phyloP scores from a whole-genome alignment of 1,139 yeast species.

The Candida glucosophila region DNA sequence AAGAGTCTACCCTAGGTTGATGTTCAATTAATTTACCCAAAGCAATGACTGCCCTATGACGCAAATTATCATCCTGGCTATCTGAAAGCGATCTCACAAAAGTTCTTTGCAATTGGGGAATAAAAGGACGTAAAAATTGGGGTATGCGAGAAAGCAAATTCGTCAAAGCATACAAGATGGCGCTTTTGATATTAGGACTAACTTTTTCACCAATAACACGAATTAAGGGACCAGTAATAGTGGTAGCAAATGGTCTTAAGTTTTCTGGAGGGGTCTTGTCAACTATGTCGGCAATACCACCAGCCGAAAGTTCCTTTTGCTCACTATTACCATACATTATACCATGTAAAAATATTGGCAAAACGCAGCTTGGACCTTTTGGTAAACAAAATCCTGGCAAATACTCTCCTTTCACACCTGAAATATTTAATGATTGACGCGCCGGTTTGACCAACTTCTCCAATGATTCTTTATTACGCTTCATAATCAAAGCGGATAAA shows the following conservation, averaged over 20 bases:
- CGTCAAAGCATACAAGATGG: slow-evolving; percentile 78
- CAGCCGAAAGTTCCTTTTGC: slow-evolving; percentile 79
- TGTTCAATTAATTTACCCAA: slow-evolving; percentile 78
- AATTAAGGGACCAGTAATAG: slow-evolving; percentile 93
- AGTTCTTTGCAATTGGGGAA: slow-evolving; percentile 96
- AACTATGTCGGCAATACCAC: slow-evolving; percentile 82
- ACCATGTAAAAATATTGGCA: slow-evolving; percentile 92
- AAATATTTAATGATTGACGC: slow-evolving; percentile 57
- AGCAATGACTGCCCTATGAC: slow-evolving; percentile 86
- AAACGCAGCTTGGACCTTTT: slow-evolving; percentile 78
- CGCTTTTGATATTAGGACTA: slow-evolving; percentile 82
- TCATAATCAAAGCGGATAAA: slow-evolving; percentile 55
- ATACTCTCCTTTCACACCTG: slow-evolving; percentile 59
- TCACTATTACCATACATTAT: slow-evolving; percentile 86
- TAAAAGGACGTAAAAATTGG: slow-evolving; percentile 84
- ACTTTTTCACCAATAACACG: slow-evolving; percentile 97
- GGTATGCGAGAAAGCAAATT: slow-evolving; percentile 77
- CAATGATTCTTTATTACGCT: slow-evolving; percentile 65
- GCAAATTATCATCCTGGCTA: slow-evolving; percentile 57
- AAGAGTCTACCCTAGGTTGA: slow-evolving; percentile 92
- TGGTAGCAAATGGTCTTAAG: slow-evolving; percentile 84
- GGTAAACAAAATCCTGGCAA: slow-evolving; percentile 73
- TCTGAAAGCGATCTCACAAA: slow-evolving; percentile 89
- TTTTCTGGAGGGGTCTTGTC: slow-evolving; percentile 76
- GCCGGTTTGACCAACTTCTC: slow-evolving; percentile 76